Percentiles rank a stretch among this genome's conserved stretches.
phyloP scores from a whole-genome alignment of 2,329 filamentous ascomycete genomes.

The Aspergillus novofumigatus region DNA sequence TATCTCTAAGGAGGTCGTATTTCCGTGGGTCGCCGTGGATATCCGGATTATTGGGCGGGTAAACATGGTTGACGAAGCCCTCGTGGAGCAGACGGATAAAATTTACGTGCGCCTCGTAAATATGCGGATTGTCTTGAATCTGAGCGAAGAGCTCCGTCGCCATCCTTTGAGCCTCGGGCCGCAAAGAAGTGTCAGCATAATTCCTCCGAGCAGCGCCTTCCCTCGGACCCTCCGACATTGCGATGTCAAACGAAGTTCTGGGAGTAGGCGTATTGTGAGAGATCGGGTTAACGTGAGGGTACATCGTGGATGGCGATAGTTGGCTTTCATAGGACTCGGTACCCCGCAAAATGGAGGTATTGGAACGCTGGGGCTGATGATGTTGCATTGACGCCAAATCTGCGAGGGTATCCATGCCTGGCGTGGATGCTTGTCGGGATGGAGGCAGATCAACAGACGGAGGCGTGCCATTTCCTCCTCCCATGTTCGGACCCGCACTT shows the following conservation, averaged over 20 bases:
- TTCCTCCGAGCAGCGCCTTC: slow-evolving; percentile 35
- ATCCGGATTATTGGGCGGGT: slow-evolving; percentile 42
- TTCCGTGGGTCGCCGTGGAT: slow-evolving; percentile 42
- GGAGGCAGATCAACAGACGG: slow-evolving; percentile 30
- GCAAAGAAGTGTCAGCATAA: slow-evolving; percentile 40
- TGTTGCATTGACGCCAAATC: slow-evolving; percentile 47
- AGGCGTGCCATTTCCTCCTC: slow-evolving; percentile 32
- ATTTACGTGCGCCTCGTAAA: slow-evolving; percentile 44
- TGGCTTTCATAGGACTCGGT: slow-evolving; percentile 42
- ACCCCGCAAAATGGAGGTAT: slow-evolving; percentile 34
- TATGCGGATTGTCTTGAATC: slow-evolving; percentile 44
- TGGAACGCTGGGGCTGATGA: slow-evolving; percentile 40
- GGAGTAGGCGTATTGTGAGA: slow-evolving; percentile 38
- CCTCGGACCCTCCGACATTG: slow-evolving; percentile 41
- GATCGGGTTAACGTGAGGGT: slow-evolving; percentile 35
- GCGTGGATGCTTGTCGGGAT: slow-evolving; percentile 41
- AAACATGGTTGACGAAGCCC: slow-evolving; percentile 46
- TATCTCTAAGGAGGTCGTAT: slow-evolving; percentile 45
- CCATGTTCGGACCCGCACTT: slow-evolving; percentile 21
- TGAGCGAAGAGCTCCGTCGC: slow-evolving; percentile 40
- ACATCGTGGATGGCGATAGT: slow-evolving; percentile 40
- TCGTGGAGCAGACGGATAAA: slow-evolving; percentile 46
- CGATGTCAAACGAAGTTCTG: slow-evolving; percentile 42
- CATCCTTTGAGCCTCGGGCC: slow-evolving; percentile 36
- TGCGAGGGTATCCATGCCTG: slow-evolving; percentile 48